These are phyloP conservation scores for Penicillium carneum DNA, from an alignment of 2,329 filamentous ascomycete genomes.

Conservation along the genomic window DNA sequence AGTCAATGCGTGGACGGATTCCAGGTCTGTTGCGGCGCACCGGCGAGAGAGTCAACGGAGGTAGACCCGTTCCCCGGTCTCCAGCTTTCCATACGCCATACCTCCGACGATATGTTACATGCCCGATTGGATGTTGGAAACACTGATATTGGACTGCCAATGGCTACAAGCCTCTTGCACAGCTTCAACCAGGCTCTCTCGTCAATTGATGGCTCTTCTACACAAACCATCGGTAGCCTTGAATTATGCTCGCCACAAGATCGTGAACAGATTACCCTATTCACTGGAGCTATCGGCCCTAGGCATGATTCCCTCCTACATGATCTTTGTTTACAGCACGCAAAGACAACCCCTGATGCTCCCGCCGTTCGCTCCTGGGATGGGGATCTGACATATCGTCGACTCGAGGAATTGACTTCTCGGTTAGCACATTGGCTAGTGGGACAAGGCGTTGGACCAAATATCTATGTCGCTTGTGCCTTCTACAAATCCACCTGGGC, in stretches of 20 bases:
- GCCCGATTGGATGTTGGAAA: constrained; percentile 16
- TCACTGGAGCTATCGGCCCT: constrained; percentile 21
- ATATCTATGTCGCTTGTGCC: constrained; percentile 25
- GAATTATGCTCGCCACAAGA: constrained; percentile 27
- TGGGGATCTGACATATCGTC: constrained; percentile 28
- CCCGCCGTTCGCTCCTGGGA: constrained; percentile 33
- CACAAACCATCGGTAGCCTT: constrained; percentile 19
- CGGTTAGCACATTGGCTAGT: constrained; percentile 29
- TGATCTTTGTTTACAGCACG: constrained; percentile 29
- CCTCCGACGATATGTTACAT: constrained; percentile 15
- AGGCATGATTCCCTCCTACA: constrained; percentile 25
- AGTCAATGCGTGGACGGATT: constrained; percentile 7
- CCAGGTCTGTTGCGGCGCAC: constrained; percentile 14
- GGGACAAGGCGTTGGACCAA: constrained; percentile 26
- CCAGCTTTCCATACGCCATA: constrained; percentile 17
- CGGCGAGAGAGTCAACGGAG: background rate
- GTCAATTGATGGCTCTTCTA: constrained; percentile 15
- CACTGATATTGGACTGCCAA: constrained; percentile 15
- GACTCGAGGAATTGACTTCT: constrained; percentile 20
- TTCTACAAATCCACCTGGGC: constrained; percentile 36
- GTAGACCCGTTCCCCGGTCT: constrained; percentile 8
- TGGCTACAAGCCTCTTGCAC: constrained; percentile 25
- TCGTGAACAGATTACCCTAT: constrained; percentile 15
- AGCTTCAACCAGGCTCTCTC: constrained; percentile 22
- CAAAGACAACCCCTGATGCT: constrained; percentile 21